These are phyloP conservation scores for Clitoria ternatea DNA, from an alignment of 306 rosid species.

Conservation along the genomic window DNA sequence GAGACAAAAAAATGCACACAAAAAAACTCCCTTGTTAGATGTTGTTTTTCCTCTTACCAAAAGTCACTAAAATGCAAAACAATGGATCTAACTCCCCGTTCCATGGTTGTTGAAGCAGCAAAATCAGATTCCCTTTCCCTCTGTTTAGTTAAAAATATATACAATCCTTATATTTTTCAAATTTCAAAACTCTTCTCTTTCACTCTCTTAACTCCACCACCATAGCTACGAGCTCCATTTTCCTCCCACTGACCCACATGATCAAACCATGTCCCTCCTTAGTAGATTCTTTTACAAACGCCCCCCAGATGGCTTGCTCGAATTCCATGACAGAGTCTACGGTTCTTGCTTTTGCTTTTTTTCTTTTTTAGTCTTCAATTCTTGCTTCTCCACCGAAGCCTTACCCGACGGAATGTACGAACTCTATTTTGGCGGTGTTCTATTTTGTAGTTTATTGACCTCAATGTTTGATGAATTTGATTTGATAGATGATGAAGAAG, in stretches of 20 bases:
- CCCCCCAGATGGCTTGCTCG: constrained; percentile 96
- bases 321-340: constrained; percentile 81
- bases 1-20: not conserved
- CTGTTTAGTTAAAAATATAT: constrained; percentile 1
- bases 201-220: constrained; percentile 24
- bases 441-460: not conserved
- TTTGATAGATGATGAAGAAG: constrained; percentile 73
- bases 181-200: constrained; percentile 9
- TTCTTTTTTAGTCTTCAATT: constrained; percentile 71
- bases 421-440: constrained; percentile 33
- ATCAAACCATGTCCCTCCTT: constrained; percentile 66
- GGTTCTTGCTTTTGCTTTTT: constrained; percentile 20
- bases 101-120: not conserved
- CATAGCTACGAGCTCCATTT: constrained; percentile 26
- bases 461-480: constrained; percentile 4
- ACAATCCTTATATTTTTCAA: constrained; percentile 15
- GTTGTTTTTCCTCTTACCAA: not conserved
- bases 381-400: constrained; percentile 91
- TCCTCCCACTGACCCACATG: constrained; percentile 24
- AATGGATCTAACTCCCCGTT: not conserved
- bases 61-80: not conserved
- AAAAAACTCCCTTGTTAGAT: too few species aligned
- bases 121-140: not conserved
- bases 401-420: constrained; percentile 85
- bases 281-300: constrained; percentile 94